Percentiles rank a stretch among this genome's conserved stretches.
Evolutionary conservation across 495 filamentous ascomycete genomes (phyloP).

Genomic region (Talaromyces thailandensis): DNA sequence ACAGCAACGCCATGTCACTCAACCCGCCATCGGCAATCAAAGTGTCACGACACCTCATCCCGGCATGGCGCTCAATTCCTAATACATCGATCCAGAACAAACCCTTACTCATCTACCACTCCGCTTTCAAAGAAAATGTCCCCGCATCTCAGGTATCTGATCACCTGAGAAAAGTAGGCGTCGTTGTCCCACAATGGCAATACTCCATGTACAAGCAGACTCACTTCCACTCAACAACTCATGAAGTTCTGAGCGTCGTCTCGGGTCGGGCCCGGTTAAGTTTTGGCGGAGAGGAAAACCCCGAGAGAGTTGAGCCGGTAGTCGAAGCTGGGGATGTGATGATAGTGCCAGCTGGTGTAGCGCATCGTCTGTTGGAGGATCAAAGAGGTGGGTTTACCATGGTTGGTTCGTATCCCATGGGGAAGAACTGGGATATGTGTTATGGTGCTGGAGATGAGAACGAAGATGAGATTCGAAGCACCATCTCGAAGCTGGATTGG

Average conservation of each 20-base stretch:
- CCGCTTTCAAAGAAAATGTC: constrained; percentile 34
- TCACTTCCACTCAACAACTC: constrained; percentile 58
- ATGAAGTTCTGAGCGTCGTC: constrained; percentile 56
- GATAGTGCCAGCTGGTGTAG: constrained; percentile 58
- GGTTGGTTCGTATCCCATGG: constrained; percentile 55
- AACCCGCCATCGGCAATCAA: constrained; percentile 38
- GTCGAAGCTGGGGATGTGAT: constrained; percentile 54
- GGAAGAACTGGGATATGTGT: constrained; percentile 59
- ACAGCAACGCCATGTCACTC: constrained; percentile 18
- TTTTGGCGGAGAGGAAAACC: constrained; percentile 59
- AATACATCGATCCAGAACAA: constrained; percentile 58
- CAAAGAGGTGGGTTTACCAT: constrained; percentile 48
- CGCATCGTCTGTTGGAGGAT: constrained; percentile 53
- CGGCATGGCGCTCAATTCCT: constrained; percentile 45
- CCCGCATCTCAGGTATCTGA: constrained; percentile 39
- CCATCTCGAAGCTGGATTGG: constrained; percentile 42
- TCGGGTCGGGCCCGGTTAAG: constrained; percentile 51
- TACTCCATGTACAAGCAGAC: constrained; percentile 57
- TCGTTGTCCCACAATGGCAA: constrained; percentile 55
- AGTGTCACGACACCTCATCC: constrained; percentile 50
- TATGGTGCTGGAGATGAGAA: constrained; percentile 42
- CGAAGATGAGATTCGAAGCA: constrained; percentile 40
- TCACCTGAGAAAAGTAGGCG: constrained; percentile 41
- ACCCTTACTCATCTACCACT: constrained; percentile 54
- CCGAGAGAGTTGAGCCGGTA: constrained; percentile 42